Evolutionary conservation across 306 rosid species (phyloP), one percentile per base, ranked within the genome.

Genomic region (Calophaca sinica): DNA sequence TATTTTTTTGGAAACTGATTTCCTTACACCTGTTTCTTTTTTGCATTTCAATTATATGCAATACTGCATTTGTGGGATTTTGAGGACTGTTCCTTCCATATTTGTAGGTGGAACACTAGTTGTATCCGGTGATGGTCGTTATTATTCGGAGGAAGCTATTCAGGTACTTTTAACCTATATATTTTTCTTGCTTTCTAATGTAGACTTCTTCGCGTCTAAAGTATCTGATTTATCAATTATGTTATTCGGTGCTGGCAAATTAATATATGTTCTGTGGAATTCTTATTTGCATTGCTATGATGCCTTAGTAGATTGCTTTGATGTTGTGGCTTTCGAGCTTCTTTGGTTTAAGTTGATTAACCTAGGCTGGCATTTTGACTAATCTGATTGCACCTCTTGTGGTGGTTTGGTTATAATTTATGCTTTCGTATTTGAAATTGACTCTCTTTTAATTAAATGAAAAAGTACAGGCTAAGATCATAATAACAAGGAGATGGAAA

Each of bases 71-170:
- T 63, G 28, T 46, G 54, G 73, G 72, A 42, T 48, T 6, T 6
- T 71, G 12, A 75, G 59, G 62, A 12, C 35, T 52, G n/a, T 68
- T 46, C 42, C 66, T 73, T 73, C 42, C 29, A 26, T 72, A 50
- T 58, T 64, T 92, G 75, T 62, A 96, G 98, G 98, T 74, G 97
- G 92, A 13, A 90, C 93, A 39, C 89, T 96, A 39, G 98, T 96
- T 87, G 98, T 92, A 57, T 96, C 99, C 67, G 98, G 99, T 45
- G 99, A 96, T 89, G 99, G 99, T 48, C 99, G 99, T 73, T 92
- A 92, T 81, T 96, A 57, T 70, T 90, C 99, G 15, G 87, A 92
- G 93, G 98, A 90, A 13, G 97, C 97, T 65, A 88, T 96, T 79
- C 99, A 89, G 99, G 99, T 92, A 49, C 71, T 45, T 83, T 63